Percentiles rank a stretch among this genome's conserved stretches.
Conservation (phyloP, 2,329 filamentous ascomycete genomes). For the Cordyceps pruinosa region DNA sequence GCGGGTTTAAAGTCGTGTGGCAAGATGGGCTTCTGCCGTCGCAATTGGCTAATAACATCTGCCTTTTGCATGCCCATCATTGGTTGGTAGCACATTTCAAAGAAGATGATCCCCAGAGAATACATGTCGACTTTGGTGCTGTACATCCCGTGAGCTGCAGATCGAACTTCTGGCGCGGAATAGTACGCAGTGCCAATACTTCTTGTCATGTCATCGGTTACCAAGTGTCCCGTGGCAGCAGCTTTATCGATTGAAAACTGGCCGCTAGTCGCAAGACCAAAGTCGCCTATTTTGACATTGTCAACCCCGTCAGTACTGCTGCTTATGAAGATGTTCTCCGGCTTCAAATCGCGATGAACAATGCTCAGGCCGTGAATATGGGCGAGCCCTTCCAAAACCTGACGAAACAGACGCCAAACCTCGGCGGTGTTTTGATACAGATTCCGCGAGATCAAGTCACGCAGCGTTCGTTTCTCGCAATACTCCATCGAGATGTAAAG, state of each 20-base stretch:
- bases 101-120: conserved; percentile 93
- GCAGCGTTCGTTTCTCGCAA: conserved; percentile 86
- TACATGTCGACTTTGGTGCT: conserved; percentile 98
- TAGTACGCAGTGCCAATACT: conserved; percentile 79
- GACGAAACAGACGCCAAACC: conserved; percentile 84
- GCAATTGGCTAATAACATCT: conserved; percentile 58
- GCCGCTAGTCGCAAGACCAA: conserved; percentile 86
- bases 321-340: conserved; percentile 90
- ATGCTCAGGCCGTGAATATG: conserved; percentile 89
- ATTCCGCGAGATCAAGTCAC: conserved; percentile 74
- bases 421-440: conserved; percentile 69
- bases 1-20: conserved; percentile 65
- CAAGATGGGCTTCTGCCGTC: conserved; percentile 59
- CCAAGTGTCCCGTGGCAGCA: conserved; percentile 29
- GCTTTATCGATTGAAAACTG: conserved; percentile 61
- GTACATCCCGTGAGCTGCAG: conserved; percentile 67
- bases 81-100: conserved; percentile 82
- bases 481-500: conserved; percentile 99
- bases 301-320: conserved; percentile 63
- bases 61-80: conserved; percentile 62
- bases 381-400: conserved; percentile 80
- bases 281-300: conserved; percentile 94
- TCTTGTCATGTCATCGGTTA: conserved; percentile 59
- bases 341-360: conserved; percentile 92
- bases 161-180: conserved; percentile 84